phyloP scores from a whole-genome alignment of 208 protist species.

The Acanthamoeba healyi region DNA sequence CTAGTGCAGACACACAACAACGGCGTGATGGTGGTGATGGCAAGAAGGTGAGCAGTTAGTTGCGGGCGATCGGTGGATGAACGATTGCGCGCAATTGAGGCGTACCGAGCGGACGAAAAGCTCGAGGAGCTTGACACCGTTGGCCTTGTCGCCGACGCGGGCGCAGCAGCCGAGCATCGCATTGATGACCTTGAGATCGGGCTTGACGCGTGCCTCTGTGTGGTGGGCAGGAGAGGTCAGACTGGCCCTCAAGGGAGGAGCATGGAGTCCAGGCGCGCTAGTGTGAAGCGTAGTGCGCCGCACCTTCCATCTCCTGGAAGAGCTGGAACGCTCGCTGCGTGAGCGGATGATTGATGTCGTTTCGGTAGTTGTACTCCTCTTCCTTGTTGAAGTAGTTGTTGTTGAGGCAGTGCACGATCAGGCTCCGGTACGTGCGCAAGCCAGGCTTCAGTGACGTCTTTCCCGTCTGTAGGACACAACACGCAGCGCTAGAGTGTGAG shows the following conservation, averaged over 20 bases:
- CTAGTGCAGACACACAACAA: background rate
- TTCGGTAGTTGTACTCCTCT: slow-evolving; percentile 62
- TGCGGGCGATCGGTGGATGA: too few relatives aligned
- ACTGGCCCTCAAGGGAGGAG: background rate
- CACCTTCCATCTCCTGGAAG: slow-evolving; percentile 53
- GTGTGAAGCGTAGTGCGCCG: too few relatives aligned
- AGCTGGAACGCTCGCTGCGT: slow-evolving; percentile 39
- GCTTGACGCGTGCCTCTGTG: background rate
- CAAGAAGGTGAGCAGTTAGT: background rate
- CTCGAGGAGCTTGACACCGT: slow-evolving; percentile 40
- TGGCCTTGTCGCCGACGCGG: background rate
- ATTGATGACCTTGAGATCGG: slow-evolving; percentile 43
- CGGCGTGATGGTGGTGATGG: background rate
- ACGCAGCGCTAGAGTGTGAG: background rate
- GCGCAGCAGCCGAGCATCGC: slow-evolving; percentile 61
- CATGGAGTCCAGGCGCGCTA: background rate
- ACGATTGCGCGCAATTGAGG: too few relatives aligned
- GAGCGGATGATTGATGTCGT: slow-evolving; percentile 56
- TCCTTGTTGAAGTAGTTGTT: slow-evolving; percentile 69
- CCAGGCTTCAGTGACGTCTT: background rate
- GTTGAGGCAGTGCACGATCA: slow-evolving; percentile 53
- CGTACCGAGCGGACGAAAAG: slow-evolving; percentile 17
- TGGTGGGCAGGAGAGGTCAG: background rate
- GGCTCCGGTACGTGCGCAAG: background rate
- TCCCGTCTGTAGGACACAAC: background rate